phyloP scores from a whole-genome alignment of 495 filamentous ascomycete species.

The Pseudoneurospora amorphoporcata region DNA sequence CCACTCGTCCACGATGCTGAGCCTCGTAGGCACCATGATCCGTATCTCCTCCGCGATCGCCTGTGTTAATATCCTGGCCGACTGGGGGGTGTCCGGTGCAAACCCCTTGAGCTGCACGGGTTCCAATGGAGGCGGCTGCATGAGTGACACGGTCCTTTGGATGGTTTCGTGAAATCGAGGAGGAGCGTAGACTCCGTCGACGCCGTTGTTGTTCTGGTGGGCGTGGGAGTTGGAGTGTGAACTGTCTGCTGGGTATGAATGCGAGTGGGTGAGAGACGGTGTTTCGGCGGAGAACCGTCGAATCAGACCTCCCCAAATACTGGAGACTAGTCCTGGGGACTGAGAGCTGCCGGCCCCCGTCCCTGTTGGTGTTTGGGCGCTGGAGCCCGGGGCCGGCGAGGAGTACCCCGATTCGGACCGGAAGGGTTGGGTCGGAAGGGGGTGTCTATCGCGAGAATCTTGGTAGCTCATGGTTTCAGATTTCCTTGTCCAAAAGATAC shows the following conservation, averaged over 20 bases:
- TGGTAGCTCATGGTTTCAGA: conserved; percentile 13
- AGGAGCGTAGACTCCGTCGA: conserved; percentile 31
- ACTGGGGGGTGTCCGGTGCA: conserved; percentile 23
- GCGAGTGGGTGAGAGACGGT: not conserved
- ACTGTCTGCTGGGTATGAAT: conserved; percentile 11
- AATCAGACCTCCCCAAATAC: conserved; percentile 25
- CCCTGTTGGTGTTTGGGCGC: conserved; percentile 22
- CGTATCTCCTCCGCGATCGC: conserved; percentile 89
- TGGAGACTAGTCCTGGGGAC: conserved; percentile 10
- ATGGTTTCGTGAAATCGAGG: conserved; percentile 12
- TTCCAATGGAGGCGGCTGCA: conserved; percentile 34
- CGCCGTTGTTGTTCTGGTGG: conserved; percentile 18
- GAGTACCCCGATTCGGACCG: conserved; percentile 4
- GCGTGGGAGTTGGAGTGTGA: conserved; percentile 15
- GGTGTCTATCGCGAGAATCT: conserved; percentile 7
- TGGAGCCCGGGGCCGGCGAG: conserved; percentile 21
- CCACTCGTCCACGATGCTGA: conserved; percentile 86
- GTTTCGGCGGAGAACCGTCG: conserved; percentile 26
- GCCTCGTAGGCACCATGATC: conserved; percentile 70
- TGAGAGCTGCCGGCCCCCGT: conserved; percentile 11
- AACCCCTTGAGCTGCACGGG: conserved; percentile 34
- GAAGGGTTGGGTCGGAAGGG: conserved; percentile 15
- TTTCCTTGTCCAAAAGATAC: not conserved
- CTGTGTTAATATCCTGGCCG: conserved; percentile 48
- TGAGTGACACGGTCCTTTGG: conserved; percentile 25